These are phyloP conservation scores for Sistotremastrum niveocremeum DNA, from an alignment of 768 basidiomycete species.

Conservation along the genomic window DNA sequence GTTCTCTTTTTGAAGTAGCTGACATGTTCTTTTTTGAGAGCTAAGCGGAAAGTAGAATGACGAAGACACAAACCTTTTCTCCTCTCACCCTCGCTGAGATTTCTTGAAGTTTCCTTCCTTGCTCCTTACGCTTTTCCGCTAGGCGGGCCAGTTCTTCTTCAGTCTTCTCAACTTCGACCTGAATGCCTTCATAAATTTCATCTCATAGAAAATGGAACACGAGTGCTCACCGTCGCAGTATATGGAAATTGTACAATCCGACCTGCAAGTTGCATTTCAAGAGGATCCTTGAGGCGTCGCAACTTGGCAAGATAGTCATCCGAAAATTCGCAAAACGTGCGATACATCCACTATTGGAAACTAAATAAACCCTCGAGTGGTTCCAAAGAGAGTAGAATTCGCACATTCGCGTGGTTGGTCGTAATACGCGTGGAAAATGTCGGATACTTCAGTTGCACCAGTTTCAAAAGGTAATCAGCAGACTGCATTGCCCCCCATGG, in stretches of 20 bases:
- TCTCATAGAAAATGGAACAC: neutral
- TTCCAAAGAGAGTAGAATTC: neutral
- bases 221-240: constrained; percentile 22
- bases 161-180: constrained; percentile 66
- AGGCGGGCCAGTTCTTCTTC: constrained; percentile 77
- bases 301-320: constrained; percentile 60
- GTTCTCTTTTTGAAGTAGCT: constrained; percentile 66
- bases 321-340: constrained; percentile 74
- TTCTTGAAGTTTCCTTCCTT: constrained; percentile 81
- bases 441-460: constrained; percentile 92
- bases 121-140: constrained; percentile 71
- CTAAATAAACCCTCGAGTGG: neutral
- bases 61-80: constrained; percentile 52
- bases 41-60: neutral
- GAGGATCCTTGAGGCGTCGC: constrained; percentile 53
- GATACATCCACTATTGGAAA: constrained; percentile 69
- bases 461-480: constrained; percentile 83
- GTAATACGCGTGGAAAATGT: constrained; percentile 82
- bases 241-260: constrained; percentile 86
- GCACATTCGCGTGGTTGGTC: constrained; percentile 59
- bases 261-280: constrained; percentile 46
- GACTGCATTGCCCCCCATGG: constrained; percentile 90
- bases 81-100: constrained; percentile 71
- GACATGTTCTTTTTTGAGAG: neutral
- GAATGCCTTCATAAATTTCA: neutral